Evolutionary conservation across 768 basidiomycete species (phyloP), one percentile per base, ranked within the genome.

Genomic region (Phylloporus rhodoxanthus): DNA sequence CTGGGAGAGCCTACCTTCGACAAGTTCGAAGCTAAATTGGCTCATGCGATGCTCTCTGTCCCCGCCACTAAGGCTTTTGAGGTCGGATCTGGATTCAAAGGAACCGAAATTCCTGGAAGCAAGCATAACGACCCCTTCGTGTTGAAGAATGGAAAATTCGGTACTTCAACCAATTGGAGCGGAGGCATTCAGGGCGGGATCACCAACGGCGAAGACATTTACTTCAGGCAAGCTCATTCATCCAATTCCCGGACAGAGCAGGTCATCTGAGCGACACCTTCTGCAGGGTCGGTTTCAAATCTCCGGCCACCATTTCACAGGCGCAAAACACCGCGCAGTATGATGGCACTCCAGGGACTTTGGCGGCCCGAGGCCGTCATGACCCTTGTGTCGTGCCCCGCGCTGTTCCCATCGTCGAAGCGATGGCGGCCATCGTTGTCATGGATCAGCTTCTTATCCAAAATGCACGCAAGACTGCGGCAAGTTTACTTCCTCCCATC

Each of bases 31-130:
- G 96, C 96, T 17, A 80, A 80, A 54, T 84, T 99, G 52, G 95
- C 81, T 11, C 96, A 98, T 65, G 96, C 96, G 8, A 98, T 99
- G 95, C 80, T 99, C 45, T 96, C 93, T 47, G 96, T 99, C 63
- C 96, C 96, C 23, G 95, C 96, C 15, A 98, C 96, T 47, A 99
- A 99, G 65, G 92, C 84, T 6, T 98, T 99, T 68, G 96, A 99
- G 71, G 84, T 98, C 56, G 96, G 96, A 34, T 95, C 91, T 26
- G 96, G 96, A 21, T 96, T 99, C 78, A 78, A 81, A 56, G 96
- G 96, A 7, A 91, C 93, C 5, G 87, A 94, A 70, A 84, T 97
- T 39, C 87, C 91, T 6, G 96, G 96, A 32, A 87, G 84, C 69
- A 79, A 78, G 62, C 96, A 99, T 72, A 99, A 99, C 68, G 96